Base-by-base conservation (phyloP, 441 rosid species). In the Populus hybrid region DNA sequence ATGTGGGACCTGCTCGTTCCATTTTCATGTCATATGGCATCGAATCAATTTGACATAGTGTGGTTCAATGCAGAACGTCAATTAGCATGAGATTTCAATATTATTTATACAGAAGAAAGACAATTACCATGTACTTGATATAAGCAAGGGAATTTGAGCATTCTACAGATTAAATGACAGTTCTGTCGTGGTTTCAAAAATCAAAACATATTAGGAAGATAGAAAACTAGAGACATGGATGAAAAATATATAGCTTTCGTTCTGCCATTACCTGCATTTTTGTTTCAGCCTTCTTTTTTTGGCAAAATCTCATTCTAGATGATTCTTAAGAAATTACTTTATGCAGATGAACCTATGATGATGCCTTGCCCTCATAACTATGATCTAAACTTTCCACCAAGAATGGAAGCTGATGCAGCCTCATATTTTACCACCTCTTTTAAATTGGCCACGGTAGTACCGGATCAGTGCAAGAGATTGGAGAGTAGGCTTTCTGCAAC, bases 291-390 rank as follows among this genome's bases (percentile, higher is more conserved):
- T 67, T 34, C 59, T 81, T 3, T 10, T 10, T 20, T 53, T 21
- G 63, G 3, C 34, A 35, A 24, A 20, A n/a, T 21, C 24, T 74
- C 28, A 65, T 38, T 65, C 28, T 21, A 59, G 14, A 73, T 57
- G 14, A 73, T 57, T 59, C 74, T 23, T 24, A 59, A n/a, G 30
- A 4, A 26, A 72, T 30, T 63, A 1, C 70, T 81, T 77, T 68
- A 59, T 83, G 57, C 92, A 92, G 99, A 86, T 83, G 93, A 78
- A 75, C 75, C 84, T 80, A 89, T 88, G 18, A 46, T 78, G 84
- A 46, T 78, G 84, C 71, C 85, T 81, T 81, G 69, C 65, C 81
- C 70, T 68, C 79, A 85, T 9, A 79, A 74, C 79, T 84, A 85
- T 82, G 84, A 88, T 82, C 78, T 84, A 59, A 91, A 87, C 85